Evolutionary conservation across 1,284 basidiomycete species (phyloP).

Genomic region (Cutaneotrichosporon cutaneum): DNA sequence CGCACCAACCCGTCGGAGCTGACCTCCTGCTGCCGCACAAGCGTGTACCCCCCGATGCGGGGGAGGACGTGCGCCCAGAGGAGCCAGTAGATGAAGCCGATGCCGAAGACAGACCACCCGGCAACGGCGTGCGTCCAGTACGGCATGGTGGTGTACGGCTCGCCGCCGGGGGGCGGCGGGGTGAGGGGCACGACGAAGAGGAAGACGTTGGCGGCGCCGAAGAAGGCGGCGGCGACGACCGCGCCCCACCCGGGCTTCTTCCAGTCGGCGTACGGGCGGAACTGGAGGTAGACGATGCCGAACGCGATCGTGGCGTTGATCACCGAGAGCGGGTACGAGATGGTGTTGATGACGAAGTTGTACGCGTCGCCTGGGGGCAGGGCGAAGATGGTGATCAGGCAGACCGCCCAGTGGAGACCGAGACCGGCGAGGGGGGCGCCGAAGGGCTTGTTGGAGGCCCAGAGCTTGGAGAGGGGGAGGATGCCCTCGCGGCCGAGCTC

Average conservation of each 20-base stretch:
- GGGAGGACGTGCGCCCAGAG: slow-evolving; percentile 26
- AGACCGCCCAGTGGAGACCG: slow-evolving; percentile 54
- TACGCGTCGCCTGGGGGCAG: slow-evolving; percentile 61
- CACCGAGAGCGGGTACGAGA: slow-evolving; percentile 24
- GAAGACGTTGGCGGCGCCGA: slow-evolving; percentile 26
- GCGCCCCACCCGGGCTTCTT: slow-evolving; percentile 11
- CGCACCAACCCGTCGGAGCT: slow-evolving; percentile 20
- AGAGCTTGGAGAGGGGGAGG: slow-evolving; percentile 47
- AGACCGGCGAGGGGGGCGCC: slow-evolving; percentile 32
- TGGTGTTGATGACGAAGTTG: slow-evolving; percentile 51
- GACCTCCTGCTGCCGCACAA: slow-evolving; percentile 21
- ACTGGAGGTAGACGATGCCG: slow-evolving; percentile 23
- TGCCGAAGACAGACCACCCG: slow-evolving; percentile 26
- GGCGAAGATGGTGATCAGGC: slow-evolving; percentile 59
- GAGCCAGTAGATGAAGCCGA: slow-evolving; percentile 29
- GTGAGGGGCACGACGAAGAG: slow-evolving; percentile 21
- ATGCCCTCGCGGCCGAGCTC: slow-evolving; percentile 49
- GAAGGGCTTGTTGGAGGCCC: slow-evolving; percentile 43
- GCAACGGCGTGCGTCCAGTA: slow-evolving; percentile 26
- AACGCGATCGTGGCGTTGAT: slow-evolving; percentile 24
- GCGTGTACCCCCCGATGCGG: slow-evolving; percentile 16
- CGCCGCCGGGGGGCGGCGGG: slow-evolving; percentile 17
- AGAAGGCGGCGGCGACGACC: slow-evolving; percentile 11
- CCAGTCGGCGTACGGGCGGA: slow-evolving; percentile 20
- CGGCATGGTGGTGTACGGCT: slow-evolving; percentile 23